Evolutionary conservation across 306 rosid genomes (phyloP).

Genomic region (Morella rubra): DNA sequence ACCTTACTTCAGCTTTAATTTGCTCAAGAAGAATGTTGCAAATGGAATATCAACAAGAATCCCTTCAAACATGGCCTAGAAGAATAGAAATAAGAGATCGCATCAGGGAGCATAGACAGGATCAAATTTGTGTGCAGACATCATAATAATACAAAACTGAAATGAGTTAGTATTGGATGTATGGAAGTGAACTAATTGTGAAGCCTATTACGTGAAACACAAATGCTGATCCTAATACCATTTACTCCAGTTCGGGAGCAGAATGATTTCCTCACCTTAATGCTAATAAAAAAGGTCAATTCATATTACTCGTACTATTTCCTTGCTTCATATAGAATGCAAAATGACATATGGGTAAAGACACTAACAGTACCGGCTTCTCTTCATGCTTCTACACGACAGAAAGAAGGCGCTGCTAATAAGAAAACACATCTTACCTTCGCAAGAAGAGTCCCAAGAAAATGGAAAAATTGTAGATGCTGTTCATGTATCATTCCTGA

Average conservation of each 20-base stretch:
- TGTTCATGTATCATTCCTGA: slow-evolving; percentile 99
- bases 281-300: neutral
- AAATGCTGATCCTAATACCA: neutral
- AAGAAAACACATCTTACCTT: slow-evolving; percentile 51
- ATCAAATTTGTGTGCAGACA: neutral
- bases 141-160: neutral
- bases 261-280: neutral
- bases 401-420: neutral
- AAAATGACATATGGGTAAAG: slow-evolving; percentile 3
- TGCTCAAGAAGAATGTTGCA: slow-evolving; percentile 96
- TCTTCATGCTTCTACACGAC: slow-evolving; percentile 2
- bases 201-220: neutral
- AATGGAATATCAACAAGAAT: slow-evolving; percentile 96
- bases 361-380: neutral
- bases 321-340: neutral
- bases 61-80: slow-evolving; percentile 97
- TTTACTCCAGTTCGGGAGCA: neutral
- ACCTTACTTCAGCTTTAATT: slow-evolving; percentile 92
- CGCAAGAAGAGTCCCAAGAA: slow-evolving; percentile 93
- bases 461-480: slow-evolving; percentile 95
- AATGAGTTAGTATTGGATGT: neutral
- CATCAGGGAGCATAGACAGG: neutral
- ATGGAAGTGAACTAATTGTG: neutral
- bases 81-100: slow-evolving; percentile 2
- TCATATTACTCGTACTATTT: neutral